Conservation (phyloP, 2,329 filamentous ascomycete genomes). For the Hirsutella thompsonii region DNA sequence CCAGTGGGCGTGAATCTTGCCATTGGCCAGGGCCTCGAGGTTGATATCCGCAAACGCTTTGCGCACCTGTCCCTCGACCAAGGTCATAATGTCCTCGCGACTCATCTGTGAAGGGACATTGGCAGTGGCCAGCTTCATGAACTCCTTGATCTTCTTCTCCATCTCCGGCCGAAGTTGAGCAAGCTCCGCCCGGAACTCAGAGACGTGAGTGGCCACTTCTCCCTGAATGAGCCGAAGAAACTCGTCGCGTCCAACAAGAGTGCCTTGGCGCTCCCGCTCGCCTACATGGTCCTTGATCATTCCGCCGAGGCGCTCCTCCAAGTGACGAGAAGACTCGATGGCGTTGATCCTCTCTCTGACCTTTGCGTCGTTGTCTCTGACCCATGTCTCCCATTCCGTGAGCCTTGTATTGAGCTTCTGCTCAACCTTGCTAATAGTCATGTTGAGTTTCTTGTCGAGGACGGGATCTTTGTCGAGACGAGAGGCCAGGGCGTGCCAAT, state of each 20-base stretch:
- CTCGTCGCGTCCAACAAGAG: conserved; percentile 32
- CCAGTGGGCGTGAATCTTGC: conserved; percentile 31
- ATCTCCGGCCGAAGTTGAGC: conserved; percentile 21
- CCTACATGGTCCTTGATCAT: conserved; percentile 23
- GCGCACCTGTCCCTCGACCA: conserved; percentile 28
- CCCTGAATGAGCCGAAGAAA: conserved; percentile 30
- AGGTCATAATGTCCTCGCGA: conserved; percentile 23
- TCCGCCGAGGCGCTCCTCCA: conserved; percentile 21
- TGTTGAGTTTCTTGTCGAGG: conserved; percentile 15
- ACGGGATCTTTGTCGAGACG: conserved; percentile 24
- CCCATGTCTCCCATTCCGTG: conserved; percentile 38
- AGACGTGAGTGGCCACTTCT: conserved; percentile 23
- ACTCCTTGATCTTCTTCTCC: conserved; percentile 17
- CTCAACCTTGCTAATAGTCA: conserved; percentile 12
- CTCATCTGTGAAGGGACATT: conserved; percentile 19
- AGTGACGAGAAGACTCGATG: conserved; percentile 18
- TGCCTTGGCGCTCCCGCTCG: conserved; percentile 16
- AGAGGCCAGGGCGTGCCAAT: conserved; percentile 32
- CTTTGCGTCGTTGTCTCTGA: conserved; percentile 33
- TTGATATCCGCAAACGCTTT: conserved; percentile 31
- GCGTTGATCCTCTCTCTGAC: conserved; percentile 18
- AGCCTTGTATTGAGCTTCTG: conserved; percentile 16
- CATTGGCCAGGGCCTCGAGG: conserved; percentile 32
- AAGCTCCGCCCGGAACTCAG: conserved; percentile 28
- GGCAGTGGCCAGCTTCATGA: conserved; percentile 14